Conservation (phyloP, 1,139 yeast genomes). For the Yamadazyma songkhlaensis region DNA sequence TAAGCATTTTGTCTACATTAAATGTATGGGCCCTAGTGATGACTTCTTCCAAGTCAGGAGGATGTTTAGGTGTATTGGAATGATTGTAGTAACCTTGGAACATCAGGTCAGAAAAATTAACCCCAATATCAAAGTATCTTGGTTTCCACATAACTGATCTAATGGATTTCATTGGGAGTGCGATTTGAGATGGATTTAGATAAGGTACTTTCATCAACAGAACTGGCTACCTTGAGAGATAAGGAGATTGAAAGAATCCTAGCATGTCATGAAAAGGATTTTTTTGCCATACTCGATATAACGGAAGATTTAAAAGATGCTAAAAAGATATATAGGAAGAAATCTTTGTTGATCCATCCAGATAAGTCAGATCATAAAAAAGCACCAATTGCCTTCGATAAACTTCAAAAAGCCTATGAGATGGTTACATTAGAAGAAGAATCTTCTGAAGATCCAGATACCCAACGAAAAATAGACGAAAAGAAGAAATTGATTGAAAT, state of each 20-base stretch:
- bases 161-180: conserved; percentile 2
- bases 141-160: conserved; percentile 32
- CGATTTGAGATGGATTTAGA: conserved; percentile 24
- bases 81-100: conserved; percentile 80
- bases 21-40: conserved; percentile 63
- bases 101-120: conserved; percentile 87
- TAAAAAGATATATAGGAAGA: conserved; percentile 51
- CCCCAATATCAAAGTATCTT: conserved; percentile 56
- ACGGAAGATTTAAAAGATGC: conserved; percentile 21
- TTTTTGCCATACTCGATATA: conserved; percentile 41
- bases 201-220: conserved; percentile 31
- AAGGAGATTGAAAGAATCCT: conserved; percentile 57
- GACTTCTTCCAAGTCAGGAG: conserved; percentile 62
- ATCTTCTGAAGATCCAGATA: conserved; percentile 13
- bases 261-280: conserved; percentile 45
- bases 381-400: conserved; percentile 65
- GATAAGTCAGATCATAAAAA: conserved; percentile 55
- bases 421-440: conserved; percentile 18
- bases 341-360: conserved; percentile 66
- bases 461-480: conserved; percentile 26
- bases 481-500: conserved; percentile 33
- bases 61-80: conserved; percentile 52
- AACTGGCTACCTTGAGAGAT: conserved; percentile 40
- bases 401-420: conserved; percentile 38
- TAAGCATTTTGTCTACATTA: conserved; percentile 66